Percentiles rank a stretch among this genome's conserved stretches.
Conservation (phyloP, 176 grass and related monocot species). For the Oryza coarctata region DNA sequence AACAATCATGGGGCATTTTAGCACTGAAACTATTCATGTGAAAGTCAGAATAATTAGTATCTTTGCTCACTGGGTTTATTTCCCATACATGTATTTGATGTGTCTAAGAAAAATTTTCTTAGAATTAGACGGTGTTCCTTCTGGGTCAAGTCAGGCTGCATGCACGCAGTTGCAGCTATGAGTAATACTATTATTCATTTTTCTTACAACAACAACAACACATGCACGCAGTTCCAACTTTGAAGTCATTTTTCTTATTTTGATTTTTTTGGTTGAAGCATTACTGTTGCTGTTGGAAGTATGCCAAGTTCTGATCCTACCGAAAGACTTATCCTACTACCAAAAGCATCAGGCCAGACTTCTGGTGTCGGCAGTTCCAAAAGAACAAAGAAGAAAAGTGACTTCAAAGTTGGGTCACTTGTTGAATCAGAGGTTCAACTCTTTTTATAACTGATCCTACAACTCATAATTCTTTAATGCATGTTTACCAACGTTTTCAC, state of each 20-base stretch:
- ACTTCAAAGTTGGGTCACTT: conserved; percentile 69
- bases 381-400: conserved; percentile 63
- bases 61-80: not conserved
- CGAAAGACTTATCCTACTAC: conserved; percentile 78
- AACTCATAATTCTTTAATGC: conserved; percentile 9
- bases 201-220: too few species aligned
- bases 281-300: conserved; percentile 68
- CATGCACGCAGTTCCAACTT: conserved; percentile 1
- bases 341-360: conserved; percentile 49
- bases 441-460: conserved; percentile 19
- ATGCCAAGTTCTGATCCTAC: conserved; percentile 52
- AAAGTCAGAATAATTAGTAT: not conserved
- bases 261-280: conserved; percentile 43
- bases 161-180: not conserved
- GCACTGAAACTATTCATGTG: not conserved
- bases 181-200: too few species aligned
- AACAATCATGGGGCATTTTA: not conserved
- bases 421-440: conserved; percentile 73
- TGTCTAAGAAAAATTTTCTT: not conserved
- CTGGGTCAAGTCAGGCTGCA: not conserved
- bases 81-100: not conserved
- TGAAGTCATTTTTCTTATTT: conserved; percentile 2
- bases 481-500: conserved; percentile 5
- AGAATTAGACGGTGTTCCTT: not conserved
- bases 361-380: conserved; percentile 55